Evolutionary conservation across 2,329 filamentous ascomycete species (phyloP).

Genomic region (Alternaria dauci): DNA sequence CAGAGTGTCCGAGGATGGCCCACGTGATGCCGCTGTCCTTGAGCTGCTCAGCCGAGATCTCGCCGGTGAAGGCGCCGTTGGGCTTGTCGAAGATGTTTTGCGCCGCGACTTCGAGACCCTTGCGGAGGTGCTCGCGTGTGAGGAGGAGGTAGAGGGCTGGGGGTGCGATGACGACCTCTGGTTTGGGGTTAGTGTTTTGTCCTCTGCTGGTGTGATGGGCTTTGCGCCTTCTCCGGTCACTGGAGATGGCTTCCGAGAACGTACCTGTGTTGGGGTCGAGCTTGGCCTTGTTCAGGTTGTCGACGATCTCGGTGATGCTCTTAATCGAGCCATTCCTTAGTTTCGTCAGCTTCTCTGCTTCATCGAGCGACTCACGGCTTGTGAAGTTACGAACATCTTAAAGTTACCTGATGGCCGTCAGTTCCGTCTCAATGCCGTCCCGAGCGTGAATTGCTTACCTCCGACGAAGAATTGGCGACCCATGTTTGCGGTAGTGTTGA

Average conservation of each 20-base stretch:
- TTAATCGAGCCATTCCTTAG: slow-evolving; percentile 90
- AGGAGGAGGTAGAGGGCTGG: slow-evolving; percentile 90
- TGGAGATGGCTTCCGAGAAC: not conserved
- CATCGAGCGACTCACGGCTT: slow-evolving; percentile 32
- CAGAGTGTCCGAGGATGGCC: slow-evolving; percentile 92
- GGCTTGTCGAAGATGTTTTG: slow-evolving; percentile 99
- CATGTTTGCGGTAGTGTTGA: slow-evolving; percentile 70
- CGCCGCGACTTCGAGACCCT: slow-evolving; percentile 83
- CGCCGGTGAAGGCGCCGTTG: slow-evolving; percentile 95
- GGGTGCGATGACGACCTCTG: slow-evolving; percentile 95
- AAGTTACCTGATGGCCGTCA: slow-evolving; percentile 70
- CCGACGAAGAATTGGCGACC: slow-evolving; percentile 96
- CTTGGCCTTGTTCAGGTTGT: slow-evolving; percentile 84
- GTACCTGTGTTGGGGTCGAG: slow-evolving; percentile 78
- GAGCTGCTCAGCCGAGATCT: slow-evolving; percentile 92
- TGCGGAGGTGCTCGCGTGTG: slow-evolving; percentile 78
- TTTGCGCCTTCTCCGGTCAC: not conserved
- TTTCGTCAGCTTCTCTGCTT: slow-evolving; percentile 23
- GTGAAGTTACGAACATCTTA: slow-evolving; percentile 77
- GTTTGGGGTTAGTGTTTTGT: slow-evolving; percentile 13
- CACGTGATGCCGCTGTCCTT: slow-evolving; percentile 88
- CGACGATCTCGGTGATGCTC: slow-evolving; percentile 89
- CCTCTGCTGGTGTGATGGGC: slow-evolving; percentile 7
- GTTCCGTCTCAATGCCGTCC: not conserved
- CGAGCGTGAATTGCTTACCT: slow-evolving; percentile 56